phyloP scores from a whole-genome alignment of 2,329 filamentous ascomycete genomes.

The Arthrobotrys sphaeroides region DNA sequence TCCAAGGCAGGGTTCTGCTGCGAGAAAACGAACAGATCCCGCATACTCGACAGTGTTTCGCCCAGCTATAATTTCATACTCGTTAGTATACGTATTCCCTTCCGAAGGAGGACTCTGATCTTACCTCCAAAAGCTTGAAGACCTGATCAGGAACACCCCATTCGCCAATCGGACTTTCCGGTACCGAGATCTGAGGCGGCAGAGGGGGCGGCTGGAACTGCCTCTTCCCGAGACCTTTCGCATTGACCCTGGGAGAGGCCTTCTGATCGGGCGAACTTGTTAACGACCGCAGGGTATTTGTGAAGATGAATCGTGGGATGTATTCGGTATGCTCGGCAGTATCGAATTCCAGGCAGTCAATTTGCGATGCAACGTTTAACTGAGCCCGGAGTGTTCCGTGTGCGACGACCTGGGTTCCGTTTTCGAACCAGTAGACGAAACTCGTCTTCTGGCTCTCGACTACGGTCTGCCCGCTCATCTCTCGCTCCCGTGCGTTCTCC shows the following conservation, averaged over 20 bases:
- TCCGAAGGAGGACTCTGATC: neutral
- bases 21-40: constrained; percentile 68
- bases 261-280: constrained; percentile 66
- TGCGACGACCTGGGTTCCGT: constrained; percentile 76
- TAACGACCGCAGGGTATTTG: constrained; percentile 63
- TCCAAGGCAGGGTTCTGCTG: constrained; percentile 67
- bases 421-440: constrained; percentile 88
- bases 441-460: constrained; percentile 80
- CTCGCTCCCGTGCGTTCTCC: constrained; percentile 71
- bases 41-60: constrained; percentile 74
- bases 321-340: constrained; percentile 83
- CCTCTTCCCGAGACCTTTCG: constrained; percentile 66
- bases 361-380: constrained; percentile 80
- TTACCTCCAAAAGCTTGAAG: constrained; percentile 72
- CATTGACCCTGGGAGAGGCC: constrained; percentile 68
- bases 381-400: constrained; percentile 79
- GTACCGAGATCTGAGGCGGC: constrained; percentile 58
- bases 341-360: constrained; percentile 85
- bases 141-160: constrained; percentile 69
- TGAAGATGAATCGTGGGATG: constrained; percentile 72
- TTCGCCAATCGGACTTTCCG: constrained; percentile 64
- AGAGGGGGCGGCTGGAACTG: constrained; percentile 63
- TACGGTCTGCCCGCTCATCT: constrained; percentile 64
- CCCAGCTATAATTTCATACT: constrained; percentile 65
- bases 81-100: constrained; percentile 40